These are phyloP conservation scores for Aspergillus floridensis DNA, from an alignment of 2,329 filamentous ascomycete genomes.

Conservation along the genomic window DNA sequence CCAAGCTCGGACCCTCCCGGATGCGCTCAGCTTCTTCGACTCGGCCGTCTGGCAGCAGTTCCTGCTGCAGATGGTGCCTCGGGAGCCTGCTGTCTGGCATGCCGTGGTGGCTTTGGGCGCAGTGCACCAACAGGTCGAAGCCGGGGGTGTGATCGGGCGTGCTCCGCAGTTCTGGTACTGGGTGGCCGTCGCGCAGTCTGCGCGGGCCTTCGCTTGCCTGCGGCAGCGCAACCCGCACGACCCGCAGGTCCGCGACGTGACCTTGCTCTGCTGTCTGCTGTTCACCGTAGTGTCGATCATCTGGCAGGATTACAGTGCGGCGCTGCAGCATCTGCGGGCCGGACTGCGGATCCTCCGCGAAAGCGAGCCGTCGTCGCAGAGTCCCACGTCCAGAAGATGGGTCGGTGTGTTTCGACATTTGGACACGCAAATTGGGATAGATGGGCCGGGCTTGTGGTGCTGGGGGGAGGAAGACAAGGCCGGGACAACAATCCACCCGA, in stretches of 20 bases:
- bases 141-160: background rate
- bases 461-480: background rate
- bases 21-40: background rate
- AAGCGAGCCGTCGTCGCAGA: background rate
- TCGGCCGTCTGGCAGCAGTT: background rate
- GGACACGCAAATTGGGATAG: background rate
- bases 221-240: background rate
- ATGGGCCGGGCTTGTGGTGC: background rate
- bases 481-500: background rate
- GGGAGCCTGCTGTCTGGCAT: constrained; percentile 3
- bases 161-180: background rate
- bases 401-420: background rate
- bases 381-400: background rate
- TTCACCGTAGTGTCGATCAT: background rate
- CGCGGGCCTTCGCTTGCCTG: background rate
- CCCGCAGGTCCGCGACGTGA: background rate
- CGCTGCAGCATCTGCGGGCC: background rate
- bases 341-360: background rate
- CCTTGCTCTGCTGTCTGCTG: constrained; percentile 1
- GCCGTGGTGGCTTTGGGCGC: background rate
- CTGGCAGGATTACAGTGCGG: background rate
- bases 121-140: background rate
- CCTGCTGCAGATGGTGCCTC: background rate
- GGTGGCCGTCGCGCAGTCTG: background rate
- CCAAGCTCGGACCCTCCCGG: background rate